Evolutionary conservation across 2,329 filamentous ascomycete genomes (phyloP).

Genomic region (Fusarium papillatum): DNA sequence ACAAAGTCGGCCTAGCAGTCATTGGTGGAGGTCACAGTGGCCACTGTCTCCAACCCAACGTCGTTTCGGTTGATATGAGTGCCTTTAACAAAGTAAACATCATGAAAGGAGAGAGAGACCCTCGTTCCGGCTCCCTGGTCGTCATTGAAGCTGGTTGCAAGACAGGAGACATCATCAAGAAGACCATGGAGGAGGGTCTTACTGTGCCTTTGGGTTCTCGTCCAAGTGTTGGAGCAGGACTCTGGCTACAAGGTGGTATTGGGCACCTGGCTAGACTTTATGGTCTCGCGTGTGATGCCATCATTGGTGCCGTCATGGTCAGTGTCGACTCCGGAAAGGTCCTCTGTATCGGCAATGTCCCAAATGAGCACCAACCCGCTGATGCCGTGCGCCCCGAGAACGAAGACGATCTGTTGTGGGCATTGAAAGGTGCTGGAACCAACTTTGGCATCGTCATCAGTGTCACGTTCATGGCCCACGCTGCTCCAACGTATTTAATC

Average conservation of each 20-base stretch:
- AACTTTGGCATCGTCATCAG: slow-evolving; percentile 71
- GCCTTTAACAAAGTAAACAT: slow-evolving; percentile 66
- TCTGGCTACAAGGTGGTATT: slow-evolving; percentile 76
- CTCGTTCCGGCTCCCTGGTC: slow-evolving; percentile 50
- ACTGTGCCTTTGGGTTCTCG: slow-evolving; percentile 72
- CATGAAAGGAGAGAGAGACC: slow-evolving; percentile 39
- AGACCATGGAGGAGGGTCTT: slow-evolving; percentile 60
- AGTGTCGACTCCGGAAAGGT: slow-evolving; percentile 61
- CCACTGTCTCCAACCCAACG: slow-evolving; percentile 66
- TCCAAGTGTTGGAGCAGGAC: slow-evolving; percentile 73
- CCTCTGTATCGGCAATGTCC: slow-evolving; percentile 66
- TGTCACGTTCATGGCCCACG: slow-evolving; percentile 62
- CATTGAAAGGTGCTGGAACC: slow-evolving; percentile 69
- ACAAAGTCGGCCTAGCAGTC: slow-evolving; percentile 60
- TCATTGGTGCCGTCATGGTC: slow-evolving; percentile 72
- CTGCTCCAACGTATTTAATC: slow-evolving; percentile 55
- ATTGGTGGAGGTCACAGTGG: slow-evolving; percentile 72
- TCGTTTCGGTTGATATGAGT: slow-evolving; percentile 71
- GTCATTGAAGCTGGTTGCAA: slow-evolving; percentile 69
- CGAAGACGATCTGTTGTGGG: slow-evolving; percentile 68
- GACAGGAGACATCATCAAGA: slow-evolving; percentile 64
- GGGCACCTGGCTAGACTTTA: slow-evolving; percentile 68
- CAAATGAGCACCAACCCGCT: slow-evolving; percentile 56
- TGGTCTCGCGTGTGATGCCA: slow-evolving; percentile 71
- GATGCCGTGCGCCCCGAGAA: slow-evolving; percentile 58